Base-by-base conservation (phyloP, 148 eudicot species). In the Arctostaphylos glauca region DNA sequence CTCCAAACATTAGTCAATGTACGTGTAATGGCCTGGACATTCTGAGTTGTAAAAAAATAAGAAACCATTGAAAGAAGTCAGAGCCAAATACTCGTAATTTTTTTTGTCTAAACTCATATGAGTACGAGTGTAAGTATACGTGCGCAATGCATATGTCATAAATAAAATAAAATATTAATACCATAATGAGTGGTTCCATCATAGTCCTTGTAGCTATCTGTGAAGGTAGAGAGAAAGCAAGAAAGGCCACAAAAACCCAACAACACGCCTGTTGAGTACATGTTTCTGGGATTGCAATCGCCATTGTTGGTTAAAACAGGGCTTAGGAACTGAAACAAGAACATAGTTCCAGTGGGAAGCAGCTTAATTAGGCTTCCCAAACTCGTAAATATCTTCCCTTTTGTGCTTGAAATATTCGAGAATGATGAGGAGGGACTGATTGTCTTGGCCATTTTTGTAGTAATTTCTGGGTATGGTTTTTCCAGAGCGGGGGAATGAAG, bases 331-430 rank as follows among this genome's bases (percentile, higher is more conserved):
- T 92, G 94, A 89, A 78, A 92, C n/a, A 87, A 5, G 87, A 93
- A 93, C 66, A 93, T 91, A 7, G 97, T 93, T 50, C 95, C 97
- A 0, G 94, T 93, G 18, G 97, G 95, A 52, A 93, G 92, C 55
- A 93, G 90, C 81, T 87, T 90, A 18, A 92, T 78, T 21, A 93
- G 92, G 89, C 84, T 93, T 6, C 88, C 92, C 53, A 91, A 44
- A 9, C 90, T 86, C 21, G 89, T 76, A 6, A 86, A 74, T 19
- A 92, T 86, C 23, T 82, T 83, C 60, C 85, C 83, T 58, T 81
- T 85, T 43, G 73, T 3, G 85, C 78, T 78, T 14, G 7, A 43
- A 44, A 82, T 60, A 79, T 59, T 31, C 38, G 38, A 31, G 38
- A 1, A 31, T 31, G 38, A 31, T 31, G 38, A 31, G 0, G 38